Evolutionary conservation across 148 eudicot species (phyloP).

Genomic region (Gaultheria prostrata): DNA sequence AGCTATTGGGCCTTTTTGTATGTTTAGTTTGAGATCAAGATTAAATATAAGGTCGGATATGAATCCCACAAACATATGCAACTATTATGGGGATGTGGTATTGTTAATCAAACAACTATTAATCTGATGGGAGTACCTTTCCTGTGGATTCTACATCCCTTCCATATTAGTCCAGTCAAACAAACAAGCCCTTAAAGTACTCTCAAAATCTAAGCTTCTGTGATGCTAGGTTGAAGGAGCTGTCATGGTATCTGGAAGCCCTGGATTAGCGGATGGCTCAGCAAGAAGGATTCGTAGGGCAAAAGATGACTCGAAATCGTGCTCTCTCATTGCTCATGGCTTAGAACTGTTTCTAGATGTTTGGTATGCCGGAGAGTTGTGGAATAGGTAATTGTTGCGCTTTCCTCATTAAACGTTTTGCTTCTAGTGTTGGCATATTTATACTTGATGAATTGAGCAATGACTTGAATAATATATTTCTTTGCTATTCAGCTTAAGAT

Average conservation of each 20-base stretch:
- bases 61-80: background rate
- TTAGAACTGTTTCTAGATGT: constrained; percentile 53
- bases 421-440: constrained; percentile 5
- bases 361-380: constrained; percentile 78
- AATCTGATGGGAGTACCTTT: background rate
- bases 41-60: background rate
- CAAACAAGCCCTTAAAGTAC: background rate
- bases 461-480: background rate
- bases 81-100: background rate
- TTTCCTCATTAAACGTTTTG: background rate
- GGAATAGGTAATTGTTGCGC: constrained; percentile 64
- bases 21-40: background rate
- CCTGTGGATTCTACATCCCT: background rate
- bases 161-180: background rate
- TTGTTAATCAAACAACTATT: background rate
- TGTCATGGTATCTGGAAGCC: constrained; percentile 89
- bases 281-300: constrained; percentile 65
- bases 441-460: background rate
- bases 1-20: background rate
- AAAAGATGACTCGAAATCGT: constrained; percentile 74
- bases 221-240: constrained; percentile 61
- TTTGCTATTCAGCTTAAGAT: constrained; percentile 61
- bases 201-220: background rate
- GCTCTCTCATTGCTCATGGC: constrained; percentile 52
- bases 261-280: constrained; percentile 54